Conservation (phyloP, 495 filamentous ascomycete genomes). For the Daldinia bambusicola region DNA sequence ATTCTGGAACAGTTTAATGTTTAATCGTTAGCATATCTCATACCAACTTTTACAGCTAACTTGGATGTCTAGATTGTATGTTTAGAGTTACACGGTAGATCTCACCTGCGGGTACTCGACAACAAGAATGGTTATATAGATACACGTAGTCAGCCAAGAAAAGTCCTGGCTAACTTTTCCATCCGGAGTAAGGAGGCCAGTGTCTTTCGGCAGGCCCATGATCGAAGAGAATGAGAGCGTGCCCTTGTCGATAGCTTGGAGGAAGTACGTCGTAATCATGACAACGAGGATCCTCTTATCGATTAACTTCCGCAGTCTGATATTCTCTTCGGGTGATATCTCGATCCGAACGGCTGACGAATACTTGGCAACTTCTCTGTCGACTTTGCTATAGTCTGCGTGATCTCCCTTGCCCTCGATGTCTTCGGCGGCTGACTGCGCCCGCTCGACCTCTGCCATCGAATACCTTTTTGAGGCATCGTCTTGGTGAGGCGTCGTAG, state of each 20-base stretch:
- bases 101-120: constrained; percentile 62
- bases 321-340: constrained; percentile 65
- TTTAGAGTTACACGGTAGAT: neutral
- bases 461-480: constrained; percentile 50
- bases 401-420: constrained; percentile 58
- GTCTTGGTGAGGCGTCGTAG: constrained; percentile 25
- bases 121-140: constrained; percentile 64
- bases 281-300: constrained; percentile 61
- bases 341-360: constrained; percentile 59
- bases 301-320: constrained; percentile 61
- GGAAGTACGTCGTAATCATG: constrained; percentile 71
- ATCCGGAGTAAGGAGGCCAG: constrained; percentile 61
- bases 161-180: constrained; percentile 54
- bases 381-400: constrained; percentile 65
- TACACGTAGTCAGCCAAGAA: constrained; percentile 64
- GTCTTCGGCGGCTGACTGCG: constrained; percentile 50
- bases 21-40: constrained; percentile 19
- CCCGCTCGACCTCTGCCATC: constrained; percentile 62
- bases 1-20: constrained; percentile 47
- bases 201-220: constrained; percentile 71
- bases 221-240: constrained; percentile 76
- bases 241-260: constrained; percentile 79
- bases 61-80: neutral
- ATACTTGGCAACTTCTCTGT: constrained; percentile 73
- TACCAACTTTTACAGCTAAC: neutral